Base-by-base conservation (phyloP, 2,329 filamentous ascomycete genomes). In the Colletotrichum liaoningense region DNA sequence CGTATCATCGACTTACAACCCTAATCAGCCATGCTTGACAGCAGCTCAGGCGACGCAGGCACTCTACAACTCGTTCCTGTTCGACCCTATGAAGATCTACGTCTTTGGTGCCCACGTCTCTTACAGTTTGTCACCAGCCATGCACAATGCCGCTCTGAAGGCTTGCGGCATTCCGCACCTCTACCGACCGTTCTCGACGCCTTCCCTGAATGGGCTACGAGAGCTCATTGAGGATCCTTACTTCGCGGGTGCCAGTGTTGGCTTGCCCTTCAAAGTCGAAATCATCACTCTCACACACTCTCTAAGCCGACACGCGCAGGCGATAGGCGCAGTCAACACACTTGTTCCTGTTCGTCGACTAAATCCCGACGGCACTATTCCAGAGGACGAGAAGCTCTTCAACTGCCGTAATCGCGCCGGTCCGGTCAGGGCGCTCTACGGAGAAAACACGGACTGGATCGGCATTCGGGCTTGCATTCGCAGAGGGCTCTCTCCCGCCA, bases 381-480 rank as follows among this genome's bases (percentile, higher is more conserved):
- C 91, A 0, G 85, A 88, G 35, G 89, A 89, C 5, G 86, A 86
- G 1, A 81, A 90, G 9, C 81, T 87, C 22, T 86, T 87, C 72
- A 82, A 84, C n/a, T 87, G 89, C 72, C 86, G 90, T 67, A 92
- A 92, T 74, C 87, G 90, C 56, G 87, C 91, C 1, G 93, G 93
- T 0, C 89, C 91, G 0, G 89, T 94, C 7, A 88, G 89, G 74
- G 92, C 91, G 0, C 85, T 95, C 0, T 94, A 94, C 75, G 94
- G 93, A 1, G 93, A 95, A 72, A 95, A 95, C 73, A 95, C 93
- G 0, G 93, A 95, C 80, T 95, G 93, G 92, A 93, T 95, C 42
- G 93, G 93, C 5, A 93, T 95, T 55, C 86, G 92, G 66, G 93
- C 92, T 3, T 95, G 93, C 78, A 89, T 95, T 55, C 88, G 91